These are phyloP conservation scores for Filosporella fistucella DNA, from an alignment of 495 filamentous ascomycete genomes.

Conservation along the genomic window DNA sequence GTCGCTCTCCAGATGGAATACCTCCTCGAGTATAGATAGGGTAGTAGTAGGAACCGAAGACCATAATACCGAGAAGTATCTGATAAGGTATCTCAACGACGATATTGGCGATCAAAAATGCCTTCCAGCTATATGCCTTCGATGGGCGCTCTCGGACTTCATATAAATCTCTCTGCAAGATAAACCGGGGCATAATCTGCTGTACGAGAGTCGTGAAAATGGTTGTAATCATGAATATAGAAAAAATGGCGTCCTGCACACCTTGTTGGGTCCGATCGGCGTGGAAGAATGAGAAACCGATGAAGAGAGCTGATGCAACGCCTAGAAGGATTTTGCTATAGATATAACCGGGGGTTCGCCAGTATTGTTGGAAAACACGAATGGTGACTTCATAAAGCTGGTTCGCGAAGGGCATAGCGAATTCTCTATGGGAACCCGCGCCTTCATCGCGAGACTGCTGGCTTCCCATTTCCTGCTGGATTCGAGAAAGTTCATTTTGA, in stretches of 20 bases:
- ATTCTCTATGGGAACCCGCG: conserved; percentile 24
- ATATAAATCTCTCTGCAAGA: conserved; percentile 61
- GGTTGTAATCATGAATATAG: conserved; percentile 56
- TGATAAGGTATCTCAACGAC: conserved; percentile 72
- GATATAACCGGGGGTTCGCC: conserved; percentile 56
- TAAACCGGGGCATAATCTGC: conserved; percentile 59
- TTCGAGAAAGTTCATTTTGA: conserved; percentile 63
- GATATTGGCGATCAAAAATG: conserved; percentile 65
- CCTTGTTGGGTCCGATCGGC: conserved; percentile 59
- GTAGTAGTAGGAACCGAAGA: conserved; percentile 62
- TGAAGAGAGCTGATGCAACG: conserved; percentile 60
- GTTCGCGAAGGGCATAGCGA: conserved; percentile 51
- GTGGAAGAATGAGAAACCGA: conserved; percentile 63
- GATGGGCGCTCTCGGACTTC: conserved; percentile 63
- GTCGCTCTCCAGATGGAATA: conserved; percentile 31
- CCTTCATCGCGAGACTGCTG: conserved; percentile 15
- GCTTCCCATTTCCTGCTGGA: conserved; percentile 51
- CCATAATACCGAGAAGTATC: conserved; percentile 52
- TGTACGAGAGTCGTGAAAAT: conserved; percentile 33
- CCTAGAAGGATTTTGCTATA: conserved; percentile 56
- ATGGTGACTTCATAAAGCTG: conserved; percentile 46
- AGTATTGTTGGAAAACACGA: conserved; percentile 54
- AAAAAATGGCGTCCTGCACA: conserved; percentile 58
- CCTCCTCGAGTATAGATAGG: conserved; percentile 36
- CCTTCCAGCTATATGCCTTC: conserved; percentile 69